A percentile compares a stretch with the other conserved stretches of the same genome.
Conservation (phyloP, 306 rosid genomes). For the Acmispon strigosus region DNA sequence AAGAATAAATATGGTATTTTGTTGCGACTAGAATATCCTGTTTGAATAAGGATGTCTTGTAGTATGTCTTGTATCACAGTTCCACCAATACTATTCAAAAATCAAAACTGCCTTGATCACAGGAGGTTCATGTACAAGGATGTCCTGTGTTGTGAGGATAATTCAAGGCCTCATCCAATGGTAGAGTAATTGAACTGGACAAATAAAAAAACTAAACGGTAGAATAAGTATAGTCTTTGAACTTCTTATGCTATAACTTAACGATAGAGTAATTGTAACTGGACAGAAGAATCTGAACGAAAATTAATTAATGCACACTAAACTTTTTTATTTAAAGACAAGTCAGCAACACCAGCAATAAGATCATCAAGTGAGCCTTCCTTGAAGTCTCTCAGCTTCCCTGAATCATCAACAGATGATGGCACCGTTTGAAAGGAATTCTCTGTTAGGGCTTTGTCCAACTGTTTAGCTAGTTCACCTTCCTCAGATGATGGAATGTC, state of each 20-base stretch:
- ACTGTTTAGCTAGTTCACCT: constrained; percentile 50
- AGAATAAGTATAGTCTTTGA: not conserved
- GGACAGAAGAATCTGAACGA: not conserved
- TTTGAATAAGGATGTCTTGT: constrained; percentile 16
- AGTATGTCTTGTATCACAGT: not conserved
- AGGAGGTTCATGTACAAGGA: not conserved
- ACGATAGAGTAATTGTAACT: not conserved
- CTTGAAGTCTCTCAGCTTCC: constrained; percentile 21
- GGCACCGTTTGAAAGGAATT: constrained; percentile 20
- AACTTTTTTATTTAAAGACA: constrained; percentile 34
- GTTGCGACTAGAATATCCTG: constrained; percentile 1
- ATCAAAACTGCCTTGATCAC: not conserved
- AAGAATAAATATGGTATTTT: not conserved
- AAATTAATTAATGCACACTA: not conserved
- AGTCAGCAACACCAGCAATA: constrained; percentile 37
- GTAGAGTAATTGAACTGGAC: too few species aligned
- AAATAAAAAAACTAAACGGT: not conserved
- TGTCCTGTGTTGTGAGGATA: not conserved
- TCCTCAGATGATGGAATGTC: constrained; percentile 48
- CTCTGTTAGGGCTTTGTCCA: constrained; percentile 40
- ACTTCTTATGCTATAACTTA: not conserved
- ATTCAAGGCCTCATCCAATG: not conserved
- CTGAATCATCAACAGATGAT: constrained; percentile 27
- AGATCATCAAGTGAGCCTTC: constrained; percentile 35
- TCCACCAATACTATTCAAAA: not conserved